Evolutionary conservation across 305 asterid genomes (phyloP).

Genomic region (Euphrasia arctica): DNA sequence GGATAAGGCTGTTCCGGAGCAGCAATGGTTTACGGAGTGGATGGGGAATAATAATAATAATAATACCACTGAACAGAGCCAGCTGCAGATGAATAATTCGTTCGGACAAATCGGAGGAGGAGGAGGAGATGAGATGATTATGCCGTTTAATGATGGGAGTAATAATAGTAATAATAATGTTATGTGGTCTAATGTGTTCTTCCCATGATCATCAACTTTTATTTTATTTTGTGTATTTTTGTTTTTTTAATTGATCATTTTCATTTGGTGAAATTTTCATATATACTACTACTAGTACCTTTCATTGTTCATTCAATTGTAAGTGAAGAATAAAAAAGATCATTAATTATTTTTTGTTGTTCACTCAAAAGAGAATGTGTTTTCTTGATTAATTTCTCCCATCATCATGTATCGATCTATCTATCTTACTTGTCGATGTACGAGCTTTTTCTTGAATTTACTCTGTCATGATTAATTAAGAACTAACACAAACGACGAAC

Average conservation of each 20-base stretch:
- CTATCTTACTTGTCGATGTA: too few relatives aligned
- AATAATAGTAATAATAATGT: conserved; percentile 35
- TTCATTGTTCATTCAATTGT: too few relatives aligned
- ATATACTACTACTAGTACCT: too few relatives aligned
- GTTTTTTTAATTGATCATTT: not conserved
- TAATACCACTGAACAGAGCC: conserved; percentile 24
- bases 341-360: too few relatives aligned
- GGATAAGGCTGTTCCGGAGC: conserved; percentile 18
- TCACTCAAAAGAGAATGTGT: too few relatives aligned
- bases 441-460: too few relatives aligned
- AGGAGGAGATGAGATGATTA: conserved; percentile 37
- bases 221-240: not conserved
- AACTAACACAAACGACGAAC: too few relatives aligned
- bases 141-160: conserved; percentile 41
- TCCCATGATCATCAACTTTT: conserved; percentile 20
- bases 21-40: conserved; percentile 63
- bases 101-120: conserved; percentile 37
- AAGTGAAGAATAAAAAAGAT: too few relatives aligned
- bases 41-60: conserved; percentile 36
- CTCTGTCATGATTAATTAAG: too few relatives aligned
- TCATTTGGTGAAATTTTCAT: too few relatives aligned
- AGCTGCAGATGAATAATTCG: conserved; percentile 26
- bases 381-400: too few relatives aligned
- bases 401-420: too few relatives aligned
- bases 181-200: conserved; percentile 45